Conservation (phyloP, 2,329 filamentous ascomycete species). For the Fusarium paranaense region DNA sequence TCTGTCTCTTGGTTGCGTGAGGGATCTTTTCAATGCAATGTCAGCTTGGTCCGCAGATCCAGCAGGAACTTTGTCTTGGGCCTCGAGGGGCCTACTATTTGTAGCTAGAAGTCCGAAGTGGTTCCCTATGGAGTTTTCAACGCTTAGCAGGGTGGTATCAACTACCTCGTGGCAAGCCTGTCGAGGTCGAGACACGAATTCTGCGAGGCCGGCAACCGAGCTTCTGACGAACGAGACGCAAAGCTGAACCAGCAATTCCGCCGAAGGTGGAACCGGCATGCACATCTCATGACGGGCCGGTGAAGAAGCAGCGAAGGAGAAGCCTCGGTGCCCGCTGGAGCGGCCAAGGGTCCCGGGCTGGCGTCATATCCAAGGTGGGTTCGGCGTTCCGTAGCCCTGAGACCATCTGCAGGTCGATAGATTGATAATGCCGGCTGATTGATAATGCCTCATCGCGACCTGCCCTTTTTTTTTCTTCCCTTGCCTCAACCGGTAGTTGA, state of each 20-base stretch:
- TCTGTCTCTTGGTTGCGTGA: not conserved
- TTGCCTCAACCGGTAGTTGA: slow-evolving; percentile 1
- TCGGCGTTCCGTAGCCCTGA: slow-evolving; percentile 26
- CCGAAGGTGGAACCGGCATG: slow-evolving; percentile 15
- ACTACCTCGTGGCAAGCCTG: not conserved
- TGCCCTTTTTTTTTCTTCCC: not conserved
- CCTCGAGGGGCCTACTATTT: not conserved
- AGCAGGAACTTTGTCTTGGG: not conserved
- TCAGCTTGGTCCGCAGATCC: not conserved
- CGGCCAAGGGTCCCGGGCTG: slow-evolving; percentile 28
- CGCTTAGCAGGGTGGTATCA: slow-evolving; percentile 1
- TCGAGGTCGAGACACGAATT: not conserved
- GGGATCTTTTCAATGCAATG: not conserved
- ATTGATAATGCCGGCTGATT: slow-evolving; percentile 44
- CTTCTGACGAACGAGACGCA: slow-evolving; percentile 8
- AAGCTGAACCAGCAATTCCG: slow-evolving; percentile 3
- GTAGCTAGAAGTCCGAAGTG: not conserved
- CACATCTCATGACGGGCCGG: not conserved
- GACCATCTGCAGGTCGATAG: slow-evolving; percentile 22
- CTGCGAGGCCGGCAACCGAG: not conserved
- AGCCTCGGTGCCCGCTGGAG: not conserved
- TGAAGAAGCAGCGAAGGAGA: slow-evolving; percentile 10
- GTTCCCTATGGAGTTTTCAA: not conserved
- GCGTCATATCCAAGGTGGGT: slow-evolving; percentile 29
- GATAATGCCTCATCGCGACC: slow-evolving; percentile 41